Percentiles rank a stretch among this genome's conserved stretches.
These are phyloP conservation scores for Salix viminalis DNA, from an alignment of 345 rosid genomes.

Conservation along the genomic window DNA sequence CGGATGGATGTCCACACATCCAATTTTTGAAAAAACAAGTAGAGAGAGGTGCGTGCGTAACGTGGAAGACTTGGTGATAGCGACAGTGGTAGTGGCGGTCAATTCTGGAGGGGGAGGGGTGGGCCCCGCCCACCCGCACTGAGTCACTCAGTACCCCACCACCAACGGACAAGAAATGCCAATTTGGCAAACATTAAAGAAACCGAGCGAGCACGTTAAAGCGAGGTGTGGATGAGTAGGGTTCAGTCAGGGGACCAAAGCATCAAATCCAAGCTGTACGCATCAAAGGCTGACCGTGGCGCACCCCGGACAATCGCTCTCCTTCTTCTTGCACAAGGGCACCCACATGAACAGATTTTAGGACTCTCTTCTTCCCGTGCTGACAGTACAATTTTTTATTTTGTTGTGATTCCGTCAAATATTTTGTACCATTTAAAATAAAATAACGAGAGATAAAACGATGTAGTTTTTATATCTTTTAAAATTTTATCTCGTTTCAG, in stretches of 20 bases:
- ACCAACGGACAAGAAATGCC: conserved; percentile 36
- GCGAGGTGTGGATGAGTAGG: neutral
- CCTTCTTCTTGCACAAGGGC: neutral
- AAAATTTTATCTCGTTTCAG: too few species aligned
- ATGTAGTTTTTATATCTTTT: too few species aligned
- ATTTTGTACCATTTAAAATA: too few species aligned
- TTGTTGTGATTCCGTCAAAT: too few species aligned
- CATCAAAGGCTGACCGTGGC: conserved; percentile 6
- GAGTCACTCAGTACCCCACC: conserved; percentile 9
- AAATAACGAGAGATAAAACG: too few species aligned
- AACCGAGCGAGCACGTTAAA: conserved; percentile 42
- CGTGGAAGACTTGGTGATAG: neutral
- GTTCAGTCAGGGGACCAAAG: conserved; percentile 31
- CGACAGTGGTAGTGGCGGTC: neutral
- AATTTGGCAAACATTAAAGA: conserved; percentile 39
- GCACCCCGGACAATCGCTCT: neutral
- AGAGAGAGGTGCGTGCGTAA: too few species aligned
- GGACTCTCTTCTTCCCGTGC: neutral
- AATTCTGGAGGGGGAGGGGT: conserved; percentile 8
- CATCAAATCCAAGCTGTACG: conserved; percentile 12
- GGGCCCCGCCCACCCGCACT: conserved; percentile 18
- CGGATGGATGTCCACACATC: too few species aligned
- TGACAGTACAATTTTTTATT: neutral
- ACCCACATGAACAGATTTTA: neutral
- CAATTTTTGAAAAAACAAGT: too few species aligned